A percentile compares a stretch with the other conserved stretches of the same genome.
Conservation (phyloP, 2,329 filamentous ascomycete species). For the Monosporascus sp. region DNA sequence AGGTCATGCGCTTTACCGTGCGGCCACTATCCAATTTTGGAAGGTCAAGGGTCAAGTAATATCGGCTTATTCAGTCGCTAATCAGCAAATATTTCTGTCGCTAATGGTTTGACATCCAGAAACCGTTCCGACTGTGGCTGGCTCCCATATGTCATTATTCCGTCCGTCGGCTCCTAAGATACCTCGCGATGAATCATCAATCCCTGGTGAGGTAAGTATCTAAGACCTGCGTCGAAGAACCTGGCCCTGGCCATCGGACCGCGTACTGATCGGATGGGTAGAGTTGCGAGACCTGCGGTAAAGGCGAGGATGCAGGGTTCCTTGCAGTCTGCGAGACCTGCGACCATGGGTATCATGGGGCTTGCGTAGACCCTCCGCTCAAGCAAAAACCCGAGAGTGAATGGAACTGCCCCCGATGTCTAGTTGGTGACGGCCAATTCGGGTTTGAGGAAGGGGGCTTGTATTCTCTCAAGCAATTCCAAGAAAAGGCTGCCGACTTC, state of each 20-base stretch:
- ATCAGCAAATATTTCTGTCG: constrained; percentile 20
- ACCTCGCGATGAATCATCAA: constrained; percentile 46
- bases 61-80: constrained; percentile 4
- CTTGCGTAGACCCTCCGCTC: constrained; percentile 83
- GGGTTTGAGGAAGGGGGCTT: constrained; percentile 95
- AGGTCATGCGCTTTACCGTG: constrained; percentile 14
- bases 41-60: constrained; percentile 5
- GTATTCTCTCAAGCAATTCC: constrained; percentile 92
- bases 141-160: constrained; percentile 94
- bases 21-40: constrained; percentile 4
- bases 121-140: constrained; percentile 77
- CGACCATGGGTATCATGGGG: constrained; percentile 79
- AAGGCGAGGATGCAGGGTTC: constrained; percentile 64
- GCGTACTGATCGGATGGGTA: constrained; percentile 29
- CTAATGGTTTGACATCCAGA: constrained; percentile 41
- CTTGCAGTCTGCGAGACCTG: constrained; percentile 87
- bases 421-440: constrained; percentile 94
- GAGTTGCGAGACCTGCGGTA: constrained; percentile 85
- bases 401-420: constrained; percentile 93
- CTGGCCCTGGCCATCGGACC: neutral
- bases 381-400: constrained; percentile 74
- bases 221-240: neutral
- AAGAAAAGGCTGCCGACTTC: constrained; percentile 92
- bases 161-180: constrained; percentile 72
- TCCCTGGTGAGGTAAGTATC: constrained; percentile 38